Base-by-base conservation (phyloP, 164 flowering plant species). In the Sextonia rubra region DNA sequence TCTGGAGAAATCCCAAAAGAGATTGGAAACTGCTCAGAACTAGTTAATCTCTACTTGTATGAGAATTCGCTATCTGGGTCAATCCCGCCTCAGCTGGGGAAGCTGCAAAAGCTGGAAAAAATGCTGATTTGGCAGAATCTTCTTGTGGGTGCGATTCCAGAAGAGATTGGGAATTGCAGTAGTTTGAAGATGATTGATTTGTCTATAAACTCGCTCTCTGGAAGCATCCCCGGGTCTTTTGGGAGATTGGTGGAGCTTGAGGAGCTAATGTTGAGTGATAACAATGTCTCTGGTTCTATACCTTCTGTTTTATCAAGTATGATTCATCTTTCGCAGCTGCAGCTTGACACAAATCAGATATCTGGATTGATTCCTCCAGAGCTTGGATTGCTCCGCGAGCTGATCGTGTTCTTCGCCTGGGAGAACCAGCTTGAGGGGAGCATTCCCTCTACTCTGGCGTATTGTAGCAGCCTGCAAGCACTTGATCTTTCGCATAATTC, bases 1-100 rank as follows among this genome's bases (percentile, higher is more conserved):
- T 83, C 91, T 11, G 97, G 98, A 29, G 90, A 85, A 77, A 93
- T 93, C 30, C 98, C 97, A 5, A 63, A 84, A 2, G 93, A 87
- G 47, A 62, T 93, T 30, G 93, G 98, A 2, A 86, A 93, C 83
- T 93, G 97, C 64, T 73, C 94, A 8, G 90, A 87, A 87, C 91
- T 93, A 64, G 88, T 87, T 0, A 80, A 85, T 68, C 71, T 93
- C 75, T 87, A 78, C 79, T 77, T 93, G 4, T 89, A 91, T 67
- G 89, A 91, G 71, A 93, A 90, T 56, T 77, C 77, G 77, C 83
- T 93, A 44, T 87, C 93, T 4, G 98, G 97, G 12, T 80, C 90
- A 5, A 72, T 92, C 48, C 97, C 98, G 3, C 65, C 73, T 4
- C 87, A 89, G 82, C 80, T 94, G 7, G 94, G 97, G 4, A 84